Conservation (phyloP, 495 filamentous ascomycete species). For the Xylaria palmicola region DNA sequence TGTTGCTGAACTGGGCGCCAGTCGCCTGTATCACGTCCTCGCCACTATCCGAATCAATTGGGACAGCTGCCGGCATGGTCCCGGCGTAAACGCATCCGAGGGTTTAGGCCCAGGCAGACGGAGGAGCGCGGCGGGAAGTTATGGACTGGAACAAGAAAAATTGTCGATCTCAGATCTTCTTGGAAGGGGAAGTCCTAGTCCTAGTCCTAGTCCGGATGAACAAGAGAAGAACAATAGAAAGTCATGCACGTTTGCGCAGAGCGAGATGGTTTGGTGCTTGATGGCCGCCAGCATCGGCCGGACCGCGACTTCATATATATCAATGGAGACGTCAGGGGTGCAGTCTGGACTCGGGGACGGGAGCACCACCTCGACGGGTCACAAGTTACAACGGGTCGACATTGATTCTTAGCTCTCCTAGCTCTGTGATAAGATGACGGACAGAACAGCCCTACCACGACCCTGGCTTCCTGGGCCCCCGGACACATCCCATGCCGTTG, state of each 20-base stretch:
- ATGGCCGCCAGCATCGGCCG: neutral
- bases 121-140: neutral
- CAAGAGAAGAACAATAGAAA: neutral
- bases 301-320: constrained; percentile 10
- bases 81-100: neutral
- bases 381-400: neutral
- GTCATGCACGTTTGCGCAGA: neutral
- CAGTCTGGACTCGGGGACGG: neutral
- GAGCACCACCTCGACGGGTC: constrained; percentile 8
- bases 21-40: neutral
- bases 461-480: constrained; percentile 11
- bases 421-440: neutral
- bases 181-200: too few relatives aligned
- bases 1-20: constrained; percentile 1
- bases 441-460: constrained; percentile 12
- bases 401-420: neutral
- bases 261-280: neutral
- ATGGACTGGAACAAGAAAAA: neutral
- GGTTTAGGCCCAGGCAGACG: neutral
- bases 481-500: neutral
- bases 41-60: neutral
- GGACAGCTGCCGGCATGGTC: constrained; percentile 12
- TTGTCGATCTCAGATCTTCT: neutral
- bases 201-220: too few relatives aligned
- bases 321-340: neutral